Conservation (phyloP, 805 yeast genomes). For the Yarrowia divulgata region DNA sequence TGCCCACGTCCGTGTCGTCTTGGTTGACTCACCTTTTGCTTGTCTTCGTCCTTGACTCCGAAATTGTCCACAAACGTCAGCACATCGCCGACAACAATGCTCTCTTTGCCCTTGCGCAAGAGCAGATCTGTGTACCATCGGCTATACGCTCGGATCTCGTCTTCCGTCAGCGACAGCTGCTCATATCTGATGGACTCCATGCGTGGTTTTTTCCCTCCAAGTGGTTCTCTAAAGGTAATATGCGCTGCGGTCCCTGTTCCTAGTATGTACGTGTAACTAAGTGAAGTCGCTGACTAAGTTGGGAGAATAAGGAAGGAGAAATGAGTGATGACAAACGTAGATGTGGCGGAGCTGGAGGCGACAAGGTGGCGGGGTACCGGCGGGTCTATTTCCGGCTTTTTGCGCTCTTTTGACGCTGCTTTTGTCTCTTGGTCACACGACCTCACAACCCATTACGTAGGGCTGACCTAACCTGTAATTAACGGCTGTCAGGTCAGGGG, state of each 20-base stretch:
- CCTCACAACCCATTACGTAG: background rate
- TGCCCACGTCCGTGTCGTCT: background rate
- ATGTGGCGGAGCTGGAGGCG: background rate
- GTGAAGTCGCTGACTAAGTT: constrained; percentile 33
- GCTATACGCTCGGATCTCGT: constrained; percentile 84
- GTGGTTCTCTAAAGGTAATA: constrained; percentile 21
- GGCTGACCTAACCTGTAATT: background rate
- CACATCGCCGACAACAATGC: constrained; percentile 78
- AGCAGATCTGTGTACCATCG: constrained; percentile 92
- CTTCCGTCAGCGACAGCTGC: constrained; percentile 53
- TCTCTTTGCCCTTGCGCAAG: constrained; percentile 66
- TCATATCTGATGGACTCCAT: constrained; percentile 40
- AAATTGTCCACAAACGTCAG: constrained; percentile 80
- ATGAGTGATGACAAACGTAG: background rate
- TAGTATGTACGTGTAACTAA: background rate
- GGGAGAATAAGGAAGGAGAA: constrained; percentile 11
- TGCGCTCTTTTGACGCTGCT: background rate
- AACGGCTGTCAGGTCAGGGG: background rate
- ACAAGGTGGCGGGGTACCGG: background rate
- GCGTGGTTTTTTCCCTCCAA: constrained; percentile 35
- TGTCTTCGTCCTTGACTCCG: constrained; percentile 61
- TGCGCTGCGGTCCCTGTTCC: background rate
- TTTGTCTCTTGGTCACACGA: background rate
- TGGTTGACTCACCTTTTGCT: constrained; percentile 54
- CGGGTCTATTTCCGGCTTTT: background rate